phyloP scores from a whole-genome alignment of 2,329 filamentous ascomycete genomes.

The Ciborinia camelliae region DNA sequence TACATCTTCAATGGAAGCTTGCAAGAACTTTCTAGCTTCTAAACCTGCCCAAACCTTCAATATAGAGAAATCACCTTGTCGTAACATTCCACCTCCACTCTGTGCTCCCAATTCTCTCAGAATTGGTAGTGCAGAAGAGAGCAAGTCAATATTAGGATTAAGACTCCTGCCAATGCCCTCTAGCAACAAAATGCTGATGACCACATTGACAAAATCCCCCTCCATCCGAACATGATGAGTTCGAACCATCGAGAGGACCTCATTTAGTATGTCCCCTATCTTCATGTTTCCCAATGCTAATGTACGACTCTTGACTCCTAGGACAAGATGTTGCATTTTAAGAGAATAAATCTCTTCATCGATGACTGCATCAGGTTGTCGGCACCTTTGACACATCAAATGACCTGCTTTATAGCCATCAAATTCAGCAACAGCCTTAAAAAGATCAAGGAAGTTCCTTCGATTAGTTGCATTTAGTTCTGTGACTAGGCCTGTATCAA shows the following conservation, averaged over 20 bases:
- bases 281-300: conserved; percentile 91
- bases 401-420: conserved; percentile 94
- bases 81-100: conserved; percentile 66
- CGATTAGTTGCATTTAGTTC: conserved; percentile 86
- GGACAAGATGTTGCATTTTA: conserved; percentile 93
- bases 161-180: conserved; percentile 90
- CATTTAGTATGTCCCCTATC: conserved; percentile 90
- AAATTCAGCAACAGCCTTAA: conserved; percentile 93
- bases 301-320: conserved; percentile 85
- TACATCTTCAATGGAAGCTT: conserved; percentile 85
- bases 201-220: conserved; percentile 97
- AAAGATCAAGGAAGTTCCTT: conserved; percentile 88
- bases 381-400: conserved; percentile 92
- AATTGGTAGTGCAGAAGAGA: conserved; percentile 83
- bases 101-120: conserved; percentile 81
- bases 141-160: conserved; percentile 82
- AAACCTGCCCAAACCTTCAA: conserved; percentile 87
- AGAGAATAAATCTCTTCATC: conserved; percentile 88
- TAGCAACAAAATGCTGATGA: conserved; percentile 87
- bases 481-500: conserved; percentile 93
- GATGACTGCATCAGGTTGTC: conserved; percentile 85
- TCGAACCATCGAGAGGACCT: conserved; percentile 89
- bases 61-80: conserved; percentile 76
- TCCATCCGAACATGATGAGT: conserved; percentile 89
- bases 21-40: conserved; percentile 83